phyloP scores from a whole-genome alignment of 2,329 filamentous ascomycete species.

The Sporothrix protearum region DNA sequence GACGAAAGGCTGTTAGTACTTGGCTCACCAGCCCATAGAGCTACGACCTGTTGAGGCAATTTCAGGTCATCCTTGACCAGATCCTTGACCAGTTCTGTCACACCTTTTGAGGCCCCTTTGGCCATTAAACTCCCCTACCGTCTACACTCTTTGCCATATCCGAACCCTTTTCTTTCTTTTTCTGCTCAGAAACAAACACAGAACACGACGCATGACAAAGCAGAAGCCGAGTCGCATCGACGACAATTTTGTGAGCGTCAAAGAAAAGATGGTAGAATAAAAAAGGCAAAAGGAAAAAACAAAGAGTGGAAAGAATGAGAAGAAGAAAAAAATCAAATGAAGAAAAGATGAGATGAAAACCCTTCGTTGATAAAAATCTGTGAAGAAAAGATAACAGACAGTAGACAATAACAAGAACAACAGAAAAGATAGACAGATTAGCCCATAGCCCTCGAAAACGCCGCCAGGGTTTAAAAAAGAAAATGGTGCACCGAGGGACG shows the following conservation, averaged over 20 bases:
- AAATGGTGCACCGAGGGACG: constrained; percentile 9
- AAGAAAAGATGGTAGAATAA: not conserved
- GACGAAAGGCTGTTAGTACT: not conserved
- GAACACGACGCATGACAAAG: not conserved
- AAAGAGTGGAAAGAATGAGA: not conserved
- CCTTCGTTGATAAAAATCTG: not conserved
- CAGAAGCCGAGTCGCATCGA: not conserved
- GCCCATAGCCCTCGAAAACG: constrained; percentile 21
- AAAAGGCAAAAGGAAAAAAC: not conserved
- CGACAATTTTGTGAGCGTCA: not conserved
- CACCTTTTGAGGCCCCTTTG: constrained; percentile 10
- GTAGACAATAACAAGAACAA: not conserved
- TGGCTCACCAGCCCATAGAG: not conserved
- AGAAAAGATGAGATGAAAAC: not conserved
- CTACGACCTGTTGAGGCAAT: not conserved
- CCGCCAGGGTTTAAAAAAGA: constrained; percentile 13
- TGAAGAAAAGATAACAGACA: not conserved
- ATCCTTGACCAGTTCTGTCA: not conserved
- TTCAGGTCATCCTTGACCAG: not conserved
- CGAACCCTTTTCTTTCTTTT: not conserved
- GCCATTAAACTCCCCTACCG: not conserved
- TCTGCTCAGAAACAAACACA: not conserved
- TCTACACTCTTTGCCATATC: not conserved
- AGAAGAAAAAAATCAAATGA: not conserved
- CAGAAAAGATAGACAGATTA: constrained; percentile 8